Base-by-base conservation (phyloP, 208 protist genomes). In the Phytomonas sp. region DNA sequence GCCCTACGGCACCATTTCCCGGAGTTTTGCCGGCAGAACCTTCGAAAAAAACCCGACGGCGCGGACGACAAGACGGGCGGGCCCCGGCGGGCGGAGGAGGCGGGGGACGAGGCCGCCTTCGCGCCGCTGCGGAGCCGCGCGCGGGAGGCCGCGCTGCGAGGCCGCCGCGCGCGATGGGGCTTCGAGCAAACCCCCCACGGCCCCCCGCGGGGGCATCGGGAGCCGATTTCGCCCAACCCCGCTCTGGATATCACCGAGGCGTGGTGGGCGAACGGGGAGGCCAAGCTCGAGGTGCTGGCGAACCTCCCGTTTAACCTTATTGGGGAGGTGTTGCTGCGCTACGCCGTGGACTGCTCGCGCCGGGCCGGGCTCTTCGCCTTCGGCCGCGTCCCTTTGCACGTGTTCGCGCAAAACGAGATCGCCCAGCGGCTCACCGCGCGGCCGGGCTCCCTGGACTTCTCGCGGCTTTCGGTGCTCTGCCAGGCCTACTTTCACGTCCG, bases 321-420 rank as follows among this genome's bases (percentile, higher is more conserved):
- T 33, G 81, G 84, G 0, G 84, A 94, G 70, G 75, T 94, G n/a
- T 69, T 96, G 30, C 82, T 93, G 75, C 91, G 91, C 12, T 96
- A 94, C 77, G 78, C 79, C 33, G 79, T 84, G 8, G 91, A 96
- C 75, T 92, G 87, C 70, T 87, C 81, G 67, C 76, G 76, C 29
- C 79, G 78, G 45, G 66, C 72, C 60, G 86, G 86, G 59, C 49
- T 96, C 40, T 96, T 93, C 70, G 52, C 73, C 16, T 94, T 95
- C 72, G 89, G 91, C 16, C 86, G 88, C 19, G 90, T 96, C 32
- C 87, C 87, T 4, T 40, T 97, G 26, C 85, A 94, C 72, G 70
- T 97, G 56, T 94, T 97, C 70, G 88, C 88, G 26, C 91, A 97
- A 67, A 84, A 88, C 69, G 89, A 95, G 69, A 76, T 97, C 3